Base-by-base conservation (phyloP, 768 basidiomycete species). In the Naganishia kalamii region DNA sequence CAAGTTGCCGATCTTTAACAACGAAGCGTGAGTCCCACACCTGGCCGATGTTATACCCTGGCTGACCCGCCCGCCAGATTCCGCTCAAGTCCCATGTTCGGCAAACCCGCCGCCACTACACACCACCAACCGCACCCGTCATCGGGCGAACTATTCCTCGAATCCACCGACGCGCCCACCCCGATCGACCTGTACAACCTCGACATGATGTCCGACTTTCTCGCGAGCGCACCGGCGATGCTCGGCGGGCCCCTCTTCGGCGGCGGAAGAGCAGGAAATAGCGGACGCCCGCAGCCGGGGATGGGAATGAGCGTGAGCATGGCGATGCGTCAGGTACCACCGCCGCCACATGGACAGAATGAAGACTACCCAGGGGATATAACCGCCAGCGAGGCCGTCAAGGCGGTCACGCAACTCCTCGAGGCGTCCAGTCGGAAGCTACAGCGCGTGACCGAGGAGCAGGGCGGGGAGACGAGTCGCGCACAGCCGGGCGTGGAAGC, bases 1-100 rank as follows among this genome's bases (percentile, higher is more conserved):
- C 32, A 65, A 65, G 21, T 47, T 65, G 41, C 64, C 64, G n/a
- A 59, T 65, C 47, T 65, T 65, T 35, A 44, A 65, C 43, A 65
- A 52, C 21, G 64, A 54, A 65, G 44, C 54, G 64, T 65, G 57
- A 65, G 64, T 60, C 13, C 21, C 13, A 12, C 19, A 32, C 51
- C 6, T 8, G 23, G 11, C 10, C 13, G 13, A 7, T n/a, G 27
- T 49, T 27, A 27, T 11, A 47, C 23, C 46, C 30, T 27, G 27
- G 17, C 60, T 33, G 3, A 32, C 21, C 47, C 29, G 6, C 59
- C 13, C 11, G 29, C 43, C 30, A 47, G 44, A 3, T 62, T 62
- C 46, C 44, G 60, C n/a, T 62, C 60, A 37, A 37, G 43, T 11
- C 43, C 32, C 4, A 23, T 47, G 23, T 47, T 57, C 13, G 54